A percentile compares a stretch with the other conserved stretches of the same genome.
These are phyloP conservation scores for Caryocar brasiliense DNA, from an alignment of 441 rosid species.

Conservation along the genomic window DNA sequence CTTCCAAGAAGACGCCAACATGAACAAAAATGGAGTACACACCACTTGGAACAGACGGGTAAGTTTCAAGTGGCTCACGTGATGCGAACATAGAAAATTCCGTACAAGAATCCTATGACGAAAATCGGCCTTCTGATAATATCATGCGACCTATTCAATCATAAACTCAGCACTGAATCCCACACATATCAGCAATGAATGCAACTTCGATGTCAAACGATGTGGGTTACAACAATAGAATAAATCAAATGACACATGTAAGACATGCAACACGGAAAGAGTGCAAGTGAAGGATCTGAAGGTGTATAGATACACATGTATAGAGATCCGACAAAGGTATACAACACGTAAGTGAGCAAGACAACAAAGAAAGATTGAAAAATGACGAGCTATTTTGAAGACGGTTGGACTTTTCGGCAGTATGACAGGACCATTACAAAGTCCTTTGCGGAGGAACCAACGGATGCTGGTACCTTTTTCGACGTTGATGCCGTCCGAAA, in stretches of 20 bases:
- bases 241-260: neutral
- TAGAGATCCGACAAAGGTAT: neutral
- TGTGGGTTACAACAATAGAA: neutral
- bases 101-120: too few relatives aligned
- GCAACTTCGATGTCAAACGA: neutral
- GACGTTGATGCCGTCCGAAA: constrained; percentile 34
- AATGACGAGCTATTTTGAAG: constrained; percentile 4
- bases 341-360: neutral
- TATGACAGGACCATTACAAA: constrained; percentile 62
- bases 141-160: too few relatives aligned
- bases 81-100: too few relatives aligned
- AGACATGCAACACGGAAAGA: neutral
- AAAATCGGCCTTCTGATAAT: too few relatives aligned
- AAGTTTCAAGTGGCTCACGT: too few relatives aligned
- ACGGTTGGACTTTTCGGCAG: constrained; percentile 34
- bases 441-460: constrained; percentile 59
- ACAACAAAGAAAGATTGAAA: neutral
- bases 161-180: too few relatives aligned
- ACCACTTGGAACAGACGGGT: too few relatives aligned
- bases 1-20: too few relatives aligned
- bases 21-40: too few relatives aligned
- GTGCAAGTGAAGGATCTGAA: neutral
- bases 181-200: too few relatives aligned
- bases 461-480: constrained; percentile 33
- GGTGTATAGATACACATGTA: neutral